Conservation (phyloP, 179 eudicot species). For the Silene coronaria region DNA sequence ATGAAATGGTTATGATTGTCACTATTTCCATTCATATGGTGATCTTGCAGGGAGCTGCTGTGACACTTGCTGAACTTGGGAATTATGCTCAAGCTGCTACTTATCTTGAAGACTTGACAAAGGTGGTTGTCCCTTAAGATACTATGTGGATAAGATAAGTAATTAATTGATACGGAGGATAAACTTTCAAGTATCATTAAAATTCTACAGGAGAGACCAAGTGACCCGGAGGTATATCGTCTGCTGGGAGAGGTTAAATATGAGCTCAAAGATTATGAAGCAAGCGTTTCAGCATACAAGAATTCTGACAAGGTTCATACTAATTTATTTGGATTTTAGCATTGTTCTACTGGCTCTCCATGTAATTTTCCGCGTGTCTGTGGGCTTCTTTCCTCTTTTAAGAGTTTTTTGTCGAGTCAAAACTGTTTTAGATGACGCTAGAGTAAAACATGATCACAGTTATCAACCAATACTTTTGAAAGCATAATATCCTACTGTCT, state of each 20-base stretch:
- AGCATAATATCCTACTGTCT: no score
- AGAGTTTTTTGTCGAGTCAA: background rate
- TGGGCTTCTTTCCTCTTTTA: background rate
- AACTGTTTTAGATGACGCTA: background rate
- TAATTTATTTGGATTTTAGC: constrained; percentile 6
- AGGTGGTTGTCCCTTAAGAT: constrained; percentile 60
- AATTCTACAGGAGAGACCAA: constrained; percentile 60
- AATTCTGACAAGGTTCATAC: constrained; percentile 59
- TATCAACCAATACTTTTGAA: background rate
- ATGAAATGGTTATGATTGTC: background rate
- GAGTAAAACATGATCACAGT: background rate
- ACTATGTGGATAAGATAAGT: constrained; percentile 12
- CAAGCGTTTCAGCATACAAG: constrained; percentile 76
- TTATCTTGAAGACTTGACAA: constrained; percentile 66
- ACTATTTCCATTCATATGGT: constrained; percentile 11
- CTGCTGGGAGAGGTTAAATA: constrained; percentile 85
- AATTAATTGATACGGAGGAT: constrained; percentile 6
- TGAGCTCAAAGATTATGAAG: constrained; percentile 84
- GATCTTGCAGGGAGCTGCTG: constrained; percentile 78
- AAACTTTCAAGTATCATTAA: constrained; percentile 13
- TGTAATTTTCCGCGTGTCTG: background rate
- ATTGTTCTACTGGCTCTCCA: constrained; percentile 1
- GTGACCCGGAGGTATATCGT: constrained; percentile 81
- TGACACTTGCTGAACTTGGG: constrained; percentile 71
- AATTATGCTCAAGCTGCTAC: constrained; percentile 63